These are phyloP conservation scores for Xylaria castorea DNA, from an alignment of 495 filamentous ascomycete genomes.

Conservation along the genomic window DNA sequence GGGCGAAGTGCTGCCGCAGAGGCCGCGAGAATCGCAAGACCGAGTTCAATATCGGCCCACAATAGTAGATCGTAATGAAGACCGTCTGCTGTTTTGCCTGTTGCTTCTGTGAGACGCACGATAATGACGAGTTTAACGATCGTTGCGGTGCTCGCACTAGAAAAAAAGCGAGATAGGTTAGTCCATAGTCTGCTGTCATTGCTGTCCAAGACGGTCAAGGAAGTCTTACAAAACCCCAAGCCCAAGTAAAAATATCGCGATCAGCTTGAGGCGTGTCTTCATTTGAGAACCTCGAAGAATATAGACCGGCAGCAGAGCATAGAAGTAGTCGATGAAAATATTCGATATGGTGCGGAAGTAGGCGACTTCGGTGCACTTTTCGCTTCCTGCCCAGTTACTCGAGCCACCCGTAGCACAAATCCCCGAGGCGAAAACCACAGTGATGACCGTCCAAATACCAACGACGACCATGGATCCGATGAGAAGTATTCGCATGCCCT, in stretches of 20 bases:
- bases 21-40: constrained; percentile 38
- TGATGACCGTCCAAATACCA: constrained; percentile 38
- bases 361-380: constrained; percentile 33
- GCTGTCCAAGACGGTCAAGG: neutral
- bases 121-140: constrained; percentile 42
- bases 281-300: constrained; percentile 36
- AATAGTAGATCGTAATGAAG: constrained; percentile 40
- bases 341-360: constrained; percentile 42
- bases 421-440: constrained; percentile 39
- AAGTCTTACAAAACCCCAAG: constrained; percentile 37
- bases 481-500: constrained; percentile 31
- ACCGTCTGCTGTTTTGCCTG: constrained; percentile 28
- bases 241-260: constrained; percentile 35
- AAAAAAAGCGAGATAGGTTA: neutral
- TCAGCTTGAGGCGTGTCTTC: constrained; percentile 33
- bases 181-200: constrained; percentile 8
- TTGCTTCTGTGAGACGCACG: constrained; percentile 31
- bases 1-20: constrained; percentile 38
- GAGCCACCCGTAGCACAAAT: constrained; percentile 36
- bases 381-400: constrained; percentile 40
- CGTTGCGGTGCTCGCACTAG: constrained; percentile 40
- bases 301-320: constrained; percentile 35
- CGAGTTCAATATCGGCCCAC: constrained; percentile 42
- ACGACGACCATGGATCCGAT: constrained; percentile 37
- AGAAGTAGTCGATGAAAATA: constrained; percentile 44